Conservation (phyloP, 1,284 basidiomycete species). For the Sphaerobolus stellatus region DNA sequence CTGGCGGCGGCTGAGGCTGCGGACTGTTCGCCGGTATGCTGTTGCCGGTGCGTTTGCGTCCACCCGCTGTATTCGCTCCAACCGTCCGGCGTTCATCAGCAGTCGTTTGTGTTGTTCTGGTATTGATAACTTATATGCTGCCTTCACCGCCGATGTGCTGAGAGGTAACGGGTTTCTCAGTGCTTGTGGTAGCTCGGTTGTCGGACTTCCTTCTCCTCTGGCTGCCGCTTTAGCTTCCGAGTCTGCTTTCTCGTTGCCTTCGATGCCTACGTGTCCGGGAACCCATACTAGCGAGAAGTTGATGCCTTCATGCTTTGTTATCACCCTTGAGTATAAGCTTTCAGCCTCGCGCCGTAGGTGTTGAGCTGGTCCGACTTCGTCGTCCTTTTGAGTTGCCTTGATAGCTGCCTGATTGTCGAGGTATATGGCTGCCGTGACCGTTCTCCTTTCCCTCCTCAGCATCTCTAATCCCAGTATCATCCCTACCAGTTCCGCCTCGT, state of each 20-base stretch:
- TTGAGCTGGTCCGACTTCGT: background rate
- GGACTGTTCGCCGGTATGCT: background rate
- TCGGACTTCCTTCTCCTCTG: background rate
- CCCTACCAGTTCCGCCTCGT: background rate
- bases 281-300: background rate
- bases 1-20: background rate
- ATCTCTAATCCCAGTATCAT: background rate
- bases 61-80: background rate
- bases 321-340: too few species aligned
- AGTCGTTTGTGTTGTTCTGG: background rate
- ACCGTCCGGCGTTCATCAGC: background rate
- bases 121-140: background rate
- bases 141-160: conserved; percentile 1
- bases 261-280: background rate
- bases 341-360: background rate
- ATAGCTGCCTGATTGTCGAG: background rate
- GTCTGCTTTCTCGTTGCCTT: conserved; percentile 1
- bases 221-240: conserved; percentile 1
- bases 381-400: background rate
- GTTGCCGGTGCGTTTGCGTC: background rate
- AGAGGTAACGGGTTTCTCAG: background rate
- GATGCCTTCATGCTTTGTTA: too few species aligned
- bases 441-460: too few species aligned
- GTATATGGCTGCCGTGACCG: background rate
- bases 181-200: background rate